Evolutionary conservation across 306 rosid species (phyloP).

Genomic region (Astragalus membranaceus): DNA sequence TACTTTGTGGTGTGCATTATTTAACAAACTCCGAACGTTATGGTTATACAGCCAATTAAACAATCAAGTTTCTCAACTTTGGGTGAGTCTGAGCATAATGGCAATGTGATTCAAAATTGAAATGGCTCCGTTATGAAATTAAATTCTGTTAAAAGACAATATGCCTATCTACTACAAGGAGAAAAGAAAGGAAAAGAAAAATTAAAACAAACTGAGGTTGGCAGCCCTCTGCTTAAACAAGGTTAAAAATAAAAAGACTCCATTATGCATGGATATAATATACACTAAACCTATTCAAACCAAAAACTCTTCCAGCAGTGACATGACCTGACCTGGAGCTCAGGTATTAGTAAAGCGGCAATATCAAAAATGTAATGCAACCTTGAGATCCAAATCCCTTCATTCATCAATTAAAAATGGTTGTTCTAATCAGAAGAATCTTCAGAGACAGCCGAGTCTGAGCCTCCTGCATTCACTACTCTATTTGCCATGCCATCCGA

Average conservation of each 20-base stretch:
- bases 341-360: constrained; percentile 38
- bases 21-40: neutral
- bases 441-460: constrained; percentile 63
- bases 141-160: neutral
- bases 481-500: constrained; percentile 57
- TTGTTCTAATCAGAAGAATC: constrained; percentile 69
- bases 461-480: constrained; percentile 48
- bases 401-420: constrained; percentile 18
- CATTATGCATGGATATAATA: constrained; percentile 34
- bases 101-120: too few relatives aligned
- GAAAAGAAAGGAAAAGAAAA: neutral
- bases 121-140: neutral
- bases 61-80: neutral
- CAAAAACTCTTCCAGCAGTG: constrained; percentile 15
- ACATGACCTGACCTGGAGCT: constrained; percentile 19
- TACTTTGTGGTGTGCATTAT: neutral
- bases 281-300: constrained; percentile 31
- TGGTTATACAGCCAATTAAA: neutral
- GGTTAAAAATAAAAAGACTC: constrained; percentile 33
- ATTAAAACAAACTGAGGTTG: constrained; percentile 13
- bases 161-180: constrained; percentile 29
- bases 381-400: constrained; percentile 20
- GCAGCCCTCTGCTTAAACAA: constrained; percentile 29
- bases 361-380: constrained; percentile 43
- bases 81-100: neutral